phyloP scores from a whole-genome alignment of 73 alveolate species.

The Effrenium voratum region DNA sequence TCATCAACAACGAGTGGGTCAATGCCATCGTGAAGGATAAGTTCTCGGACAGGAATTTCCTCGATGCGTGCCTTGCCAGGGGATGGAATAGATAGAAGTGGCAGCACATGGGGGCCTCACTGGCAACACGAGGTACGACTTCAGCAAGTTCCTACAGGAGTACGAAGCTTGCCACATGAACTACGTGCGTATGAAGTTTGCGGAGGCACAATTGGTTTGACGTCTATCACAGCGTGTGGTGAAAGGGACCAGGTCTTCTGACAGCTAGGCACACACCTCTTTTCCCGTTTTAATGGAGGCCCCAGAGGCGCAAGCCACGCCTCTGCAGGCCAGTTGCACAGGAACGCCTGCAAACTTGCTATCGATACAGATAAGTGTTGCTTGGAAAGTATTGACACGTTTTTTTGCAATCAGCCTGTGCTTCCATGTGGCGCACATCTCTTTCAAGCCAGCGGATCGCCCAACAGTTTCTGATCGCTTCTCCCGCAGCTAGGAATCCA shows the following conservation, averaged over 20 bases:
- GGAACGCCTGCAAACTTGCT: no score
- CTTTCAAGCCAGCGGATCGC: neutral
- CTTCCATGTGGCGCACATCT: neutral
- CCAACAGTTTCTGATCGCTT: no score
- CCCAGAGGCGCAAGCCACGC: no score
- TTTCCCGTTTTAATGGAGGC: no score
- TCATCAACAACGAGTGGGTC: conserved; percentile 80
- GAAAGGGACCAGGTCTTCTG: no score
- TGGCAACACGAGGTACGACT: conserved; percentile 42
- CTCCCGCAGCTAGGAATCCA: no score
- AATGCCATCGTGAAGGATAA: conserved; percentile 69
- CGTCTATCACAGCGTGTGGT: no score
- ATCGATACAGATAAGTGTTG: no score
- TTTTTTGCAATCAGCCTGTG: neutral
- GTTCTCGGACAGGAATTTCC: conserved; percentile 57
- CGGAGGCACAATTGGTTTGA: no score
- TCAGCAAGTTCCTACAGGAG: conserved; percentile 66
- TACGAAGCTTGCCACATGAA: conserved; percentile 91
- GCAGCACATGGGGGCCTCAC: neutral
- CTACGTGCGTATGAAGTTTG: conserved; percentile 64
- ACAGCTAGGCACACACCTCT: no score
- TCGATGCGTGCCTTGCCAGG: conserved; percentile 26
- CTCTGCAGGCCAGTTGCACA: no score
- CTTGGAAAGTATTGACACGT: neutral
- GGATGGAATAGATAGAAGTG: neutral